phyloP scores from a whole-genome alignment of 164 flowering plant genomes.

The Magnolia sinica region DNA sequence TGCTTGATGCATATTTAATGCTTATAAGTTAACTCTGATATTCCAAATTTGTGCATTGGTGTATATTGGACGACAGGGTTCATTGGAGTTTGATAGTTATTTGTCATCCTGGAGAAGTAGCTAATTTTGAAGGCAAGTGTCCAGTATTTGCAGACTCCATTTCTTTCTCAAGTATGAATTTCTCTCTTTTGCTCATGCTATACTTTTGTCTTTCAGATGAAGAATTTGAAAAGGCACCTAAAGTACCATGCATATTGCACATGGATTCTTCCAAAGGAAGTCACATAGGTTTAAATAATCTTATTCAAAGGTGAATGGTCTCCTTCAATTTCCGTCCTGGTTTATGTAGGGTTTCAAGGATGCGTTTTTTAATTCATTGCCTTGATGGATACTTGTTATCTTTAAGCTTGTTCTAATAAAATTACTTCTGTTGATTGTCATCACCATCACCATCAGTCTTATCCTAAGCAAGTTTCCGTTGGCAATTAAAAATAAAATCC shows the following conservation, averaged over 20 bases:
- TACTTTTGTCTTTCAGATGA: slow-evolving; percentile 42
- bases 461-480: too few species aligned
- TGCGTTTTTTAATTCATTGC: too few species aligned
- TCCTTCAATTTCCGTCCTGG: neutral
- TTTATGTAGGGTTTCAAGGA: too few species aligned
- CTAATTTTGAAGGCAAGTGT: slow-evolving; percentile 46
- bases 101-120: slow-evolving; percentile 89
- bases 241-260: slow-evolving; percentile 92
- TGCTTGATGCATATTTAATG: neutral
- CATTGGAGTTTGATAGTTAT: slow-evolving; percentile 95
- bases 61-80: slow-evolving; percentile 41
- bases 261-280: slow-evolving; percentile 95
- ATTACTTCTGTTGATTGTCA: too few species aligned
- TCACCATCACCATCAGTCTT: too few species aligned
- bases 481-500: too few species aligned
- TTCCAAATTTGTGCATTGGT: neutral
- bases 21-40: neutral
- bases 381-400: too few species aligned
- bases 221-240: slow-evolving; percentile 31
- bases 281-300: slow-evolving; percentile 73
- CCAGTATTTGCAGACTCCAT: neutral
- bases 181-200: slow-evolving; percentile 4
- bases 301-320: slow-evolving; percentile 72
- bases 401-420: too few species aligned
- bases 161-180: neutral